A percentile compares a stretch with the other conserved stretches of the same genome.
Evolutionary conservation across 305 asterid genomes (phyloP).

Genomic region (Fraxinus floribunda): DNA sequence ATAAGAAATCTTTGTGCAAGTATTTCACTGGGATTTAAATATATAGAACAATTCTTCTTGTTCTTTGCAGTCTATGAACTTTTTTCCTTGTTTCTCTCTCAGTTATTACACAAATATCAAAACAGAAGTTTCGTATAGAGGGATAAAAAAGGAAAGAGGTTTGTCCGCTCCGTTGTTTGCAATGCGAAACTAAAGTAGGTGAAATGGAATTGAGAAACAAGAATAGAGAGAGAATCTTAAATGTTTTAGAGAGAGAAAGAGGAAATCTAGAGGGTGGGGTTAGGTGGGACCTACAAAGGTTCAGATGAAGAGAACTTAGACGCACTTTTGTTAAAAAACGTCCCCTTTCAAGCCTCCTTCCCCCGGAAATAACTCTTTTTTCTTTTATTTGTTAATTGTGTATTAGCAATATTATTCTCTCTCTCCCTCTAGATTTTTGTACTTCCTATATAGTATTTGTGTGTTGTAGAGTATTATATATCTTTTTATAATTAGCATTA

Average conservation of each 20-base stretch:
- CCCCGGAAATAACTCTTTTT: slow-evolving; percentile 23
- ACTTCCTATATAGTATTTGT: neutral
- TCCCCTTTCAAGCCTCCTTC: slow-evolving; percentile 20
- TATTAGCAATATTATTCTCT: neutral
- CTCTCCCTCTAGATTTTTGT: neutral
- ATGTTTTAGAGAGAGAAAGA: slow-evolving; percentile 6
- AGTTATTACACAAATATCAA: slow-evolving; percentile 9
- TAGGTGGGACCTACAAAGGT: slow-evolving; percentile 32
- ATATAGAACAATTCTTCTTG: neutral
- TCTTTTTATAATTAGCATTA: no score
- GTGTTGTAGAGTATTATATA: no score
- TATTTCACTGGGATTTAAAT: neutral
- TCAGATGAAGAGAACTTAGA: slow-evolving; percentile 53
- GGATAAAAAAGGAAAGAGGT: slow-evolving; percentile 7
- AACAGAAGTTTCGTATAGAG: slow-evolving; percentile 27
- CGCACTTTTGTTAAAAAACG: slow-evolving; percentile 37
- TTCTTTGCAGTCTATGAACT: neutral
- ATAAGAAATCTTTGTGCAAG: neutral
- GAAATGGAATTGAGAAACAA: neutral
- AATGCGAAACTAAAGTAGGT: slow-evolving; percentile 12
- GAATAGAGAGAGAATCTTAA: neutral
- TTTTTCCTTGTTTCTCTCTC: neutral
- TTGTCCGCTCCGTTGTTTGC: slow-evolving; percentile 22
- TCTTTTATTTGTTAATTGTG: neutral
- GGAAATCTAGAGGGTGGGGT: slow-evolving; percentile 30